phyloP scores from a whole-genome alignment of 495 filamentous ascomycete genomes.

The Recurvomyces mirabilis region DNA sequence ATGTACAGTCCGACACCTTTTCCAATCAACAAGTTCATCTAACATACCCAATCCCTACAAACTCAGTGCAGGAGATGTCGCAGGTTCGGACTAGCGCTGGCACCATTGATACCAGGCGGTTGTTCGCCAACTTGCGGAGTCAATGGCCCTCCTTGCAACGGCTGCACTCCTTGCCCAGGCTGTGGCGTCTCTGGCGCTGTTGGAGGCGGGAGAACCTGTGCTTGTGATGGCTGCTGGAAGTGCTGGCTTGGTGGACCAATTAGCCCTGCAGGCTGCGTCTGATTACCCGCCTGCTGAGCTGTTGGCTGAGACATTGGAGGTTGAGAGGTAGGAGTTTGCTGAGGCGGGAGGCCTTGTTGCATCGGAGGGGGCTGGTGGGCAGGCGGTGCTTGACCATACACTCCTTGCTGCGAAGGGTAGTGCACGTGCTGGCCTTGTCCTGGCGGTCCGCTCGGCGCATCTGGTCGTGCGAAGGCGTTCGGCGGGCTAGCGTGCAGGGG shows the following conservation, averaged over 20 bases:
- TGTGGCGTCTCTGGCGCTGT: background rate
- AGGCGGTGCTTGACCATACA: background rate
- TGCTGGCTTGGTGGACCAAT: too few relatives aligned
- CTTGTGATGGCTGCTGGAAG: too few relatives aligned
- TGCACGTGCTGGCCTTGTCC: background rate
- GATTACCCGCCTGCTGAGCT: background rate
- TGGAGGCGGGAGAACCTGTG: background rate
- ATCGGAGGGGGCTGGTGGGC: conserved; percentile 1
- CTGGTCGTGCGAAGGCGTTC: background rate
- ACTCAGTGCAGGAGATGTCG: conserved; percentile 19
- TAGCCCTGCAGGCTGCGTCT: background rate
- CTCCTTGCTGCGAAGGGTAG: background rate
- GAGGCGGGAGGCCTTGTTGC: background rate
- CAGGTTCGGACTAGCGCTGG: conserved; percentile 25
- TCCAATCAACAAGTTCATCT: too few relatives aligned
- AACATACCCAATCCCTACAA: background rate
- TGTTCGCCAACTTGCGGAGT: background rate
- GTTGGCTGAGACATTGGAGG: background rate
- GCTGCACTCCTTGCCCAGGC: background rate
- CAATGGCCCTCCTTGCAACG: background rate
- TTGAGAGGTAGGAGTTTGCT: background rate
- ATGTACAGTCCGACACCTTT: too few relatives aligned
- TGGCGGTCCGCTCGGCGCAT: background rate
- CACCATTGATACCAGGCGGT: conserved; percentile 7
- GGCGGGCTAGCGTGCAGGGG: conserved; percentile 5